Evolutionary conservation across 2,329 filamentous ascomycete genomes (phyloP).

Genomic region (Penicillium sp.): DNA sequence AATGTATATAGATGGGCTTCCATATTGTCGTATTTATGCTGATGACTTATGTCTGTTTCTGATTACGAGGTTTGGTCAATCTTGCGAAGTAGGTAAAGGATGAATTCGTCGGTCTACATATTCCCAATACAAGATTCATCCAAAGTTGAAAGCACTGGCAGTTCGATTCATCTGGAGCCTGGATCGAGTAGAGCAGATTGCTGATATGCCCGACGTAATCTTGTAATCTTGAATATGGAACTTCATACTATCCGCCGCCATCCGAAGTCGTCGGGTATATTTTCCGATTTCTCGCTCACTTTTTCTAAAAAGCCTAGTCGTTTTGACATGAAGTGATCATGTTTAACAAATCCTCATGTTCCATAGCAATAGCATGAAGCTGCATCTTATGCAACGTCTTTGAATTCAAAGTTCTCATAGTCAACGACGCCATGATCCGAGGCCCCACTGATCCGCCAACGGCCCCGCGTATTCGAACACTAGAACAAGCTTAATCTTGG

Average conservation of each 20-base stretch:
- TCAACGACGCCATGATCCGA: slow-evolving; percentile 3
- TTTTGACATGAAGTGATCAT: background rate
- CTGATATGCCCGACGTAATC: too few relatives aligned
- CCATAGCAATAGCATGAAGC: background rate
- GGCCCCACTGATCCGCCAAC: background rate
- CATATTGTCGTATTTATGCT: background rate
- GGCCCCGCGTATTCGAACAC: background rate
- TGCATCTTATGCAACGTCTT: background rate
- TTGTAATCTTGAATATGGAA: background rate
- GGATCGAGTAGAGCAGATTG: too few relatives aligned
- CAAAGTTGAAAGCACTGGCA: too few relatives aligned
- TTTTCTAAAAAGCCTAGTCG: too few relatives aligned
- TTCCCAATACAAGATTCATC: background rate
- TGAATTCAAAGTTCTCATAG: background rate
- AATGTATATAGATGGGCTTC: slow-evolving; percentile 15
- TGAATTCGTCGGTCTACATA: background rate
- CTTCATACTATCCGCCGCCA: background rate
- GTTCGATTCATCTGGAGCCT: too few relatives aligned
- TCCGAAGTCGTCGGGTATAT: background rate
- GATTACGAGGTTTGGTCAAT: too few relatives aligned
- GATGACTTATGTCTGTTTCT: too few relatives aligned
- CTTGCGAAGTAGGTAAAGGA: background rate
- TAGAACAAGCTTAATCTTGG: background rate
- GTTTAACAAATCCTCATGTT: background rate
- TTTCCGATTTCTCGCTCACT: background rate